Evolutionary conservation across 345 rosid genomes (phyloP).

Genomic region (Gossypium stocksii): DNA sequence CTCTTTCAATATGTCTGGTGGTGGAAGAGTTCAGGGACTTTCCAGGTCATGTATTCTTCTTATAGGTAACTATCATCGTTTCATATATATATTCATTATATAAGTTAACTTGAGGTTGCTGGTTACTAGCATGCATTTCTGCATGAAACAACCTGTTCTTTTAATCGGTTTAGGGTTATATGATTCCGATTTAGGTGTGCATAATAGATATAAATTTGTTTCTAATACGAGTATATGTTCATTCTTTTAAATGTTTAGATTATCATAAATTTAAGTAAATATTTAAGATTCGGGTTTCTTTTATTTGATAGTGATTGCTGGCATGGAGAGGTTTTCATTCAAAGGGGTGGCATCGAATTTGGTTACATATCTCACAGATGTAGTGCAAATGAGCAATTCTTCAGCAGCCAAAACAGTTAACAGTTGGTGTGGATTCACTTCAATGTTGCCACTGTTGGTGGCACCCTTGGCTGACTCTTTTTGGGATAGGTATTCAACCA

Average conservation of each 20-base stretch:
- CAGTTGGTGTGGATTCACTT: slow-evolving; percentile 88
- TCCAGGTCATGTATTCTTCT: slow-evolving; percentile 70
- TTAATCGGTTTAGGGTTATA: not conserved
- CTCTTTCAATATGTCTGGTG: slow-evolving; percentile 34
- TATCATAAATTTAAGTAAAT: not conserved
- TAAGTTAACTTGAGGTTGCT: not conserved
- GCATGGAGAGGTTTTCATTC: slow-evolving; percentile 91
- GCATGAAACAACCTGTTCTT: not conserved
- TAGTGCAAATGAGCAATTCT: slow-evolving; percentile 76
- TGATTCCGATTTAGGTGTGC: too few species aligned
- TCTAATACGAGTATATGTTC: too few species aligned
- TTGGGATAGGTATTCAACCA: slow-evolving; percentile 73
- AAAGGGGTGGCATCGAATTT: slow-evolving; percentile 93
- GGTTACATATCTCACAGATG: slow-evolving; percentile 83
- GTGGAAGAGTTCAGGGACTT: slow-evolving; percentile 34
- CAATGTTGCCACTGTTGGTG: slow-evolving; percentile 70
- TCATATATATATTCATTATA: not conserved
- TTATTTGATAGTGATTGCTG: slow-evolving; percentile 52
- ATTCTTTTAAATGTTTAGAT: not conserved
- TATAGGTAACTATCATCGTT: slow-evolving; percentile 41
- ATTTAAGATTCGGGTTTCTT: not conserved
- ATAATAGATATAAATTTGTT: too few species aligned
- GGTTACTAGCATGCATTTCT: not conserved
- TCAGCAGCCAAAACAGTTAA: slow-evolving; percentile 84
- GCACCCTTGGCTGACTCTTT: slow-evolving; percentile 81